Evolutionary conservation across 2,329 filamentous ascomycete genomes (phyloP).

Genomic region (Akanthomyces dipterigenus): DNA sequence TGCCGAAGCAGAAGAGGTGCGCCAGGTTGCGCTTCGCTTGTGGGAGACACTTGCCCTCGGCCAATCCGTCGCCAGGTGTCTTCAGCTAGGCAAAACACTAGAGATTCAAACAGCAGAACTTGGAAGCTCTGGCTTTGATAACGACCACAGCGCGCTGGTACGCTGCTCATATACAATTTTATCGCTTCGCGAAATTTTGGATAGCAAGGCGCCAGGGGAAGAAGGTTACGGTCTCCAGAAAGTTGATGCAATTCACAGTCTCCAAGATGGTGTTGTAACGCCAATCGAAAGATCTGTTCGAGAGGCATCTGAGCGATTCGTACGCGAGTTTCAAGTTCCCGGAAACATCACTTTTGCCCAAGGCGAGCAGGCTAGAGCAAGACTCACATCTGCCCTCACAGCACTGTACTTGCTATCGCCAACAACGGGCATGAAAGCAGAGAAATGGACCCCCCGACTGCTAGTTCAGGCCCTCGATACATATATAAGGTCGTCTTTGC

Average conservation of each 20-base stretch:
- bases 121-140: constrained; percentile 41
- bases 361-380: constrained; percentile 66
- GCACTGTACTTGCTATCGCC: constrained; percentile 80
- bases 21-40: constrained; percentile 67
- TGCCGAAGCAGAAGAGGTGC: constrained; percentile 77
- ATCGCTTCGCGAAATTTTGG: constrained; percentile 65
- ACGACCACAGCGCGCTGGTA: constrained; percentile 75
- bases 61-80: constrained; percentile 66
- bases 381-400: constrained; percentile 65
- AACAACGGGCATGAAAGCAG: constrained; percentile 43
- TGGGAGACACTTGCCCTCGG: constrained; percentile 75
- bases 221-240: constrained; percentile 71
- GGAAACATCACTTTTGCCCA: constrained; percentile 52
- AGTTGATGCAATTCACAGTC: constrained; percentile 63
- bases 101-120: constrained; percentile 76
- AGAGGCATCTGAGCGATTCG: constrained; percentile 66
- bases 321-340: constrained; percentile 74
- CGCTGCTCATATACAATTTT: constrained; percentile 75
- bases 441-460: constrained; percentile 58
- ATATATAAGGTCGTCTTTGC: constrained; percentile 75
- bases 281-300: constrained; percentile 71
- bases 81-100: constrained; percentile 77
- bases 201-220: constrained; percentile 58
- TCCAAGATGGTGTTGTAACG: constrained; percentile 62
- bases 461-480: constrained; percentile 71